Percentiles rank a stretch among this genome's conserved stretches.
phyloP scores from a whole-genome alignment of 2,329 filamentous ascomycete species.

The Pyrenochaeta sp. region DNA sequence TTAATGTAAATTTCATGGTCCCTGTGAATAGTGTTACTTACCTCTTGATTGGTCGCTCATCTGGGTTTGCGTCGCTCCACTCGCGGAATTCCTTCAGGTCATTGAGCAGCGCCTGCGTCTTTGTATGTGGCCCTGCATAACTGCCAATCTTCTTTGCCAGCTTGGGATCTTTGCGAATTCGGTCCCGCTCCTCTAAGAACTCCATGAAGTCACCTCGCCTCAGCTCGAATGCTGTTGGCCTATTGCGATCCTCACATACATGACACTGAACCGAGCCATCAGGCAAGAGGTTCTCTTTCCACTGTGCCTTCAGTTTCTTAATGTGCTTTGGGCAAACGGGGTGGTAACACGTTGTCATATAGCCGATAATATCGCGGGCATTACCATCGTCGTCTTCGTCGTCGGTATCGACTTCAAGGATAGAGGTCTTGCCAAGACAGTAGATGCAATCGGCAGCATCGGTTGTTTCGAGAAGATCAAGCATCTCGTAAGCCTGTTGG shows the following conservation, averaged over 20 bases:
- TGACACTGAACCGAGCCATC: constrained; percentile 69
- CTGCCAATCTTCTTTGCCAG: constrained; percentile 68
- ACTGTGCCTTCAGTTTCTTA: constrained; percentile 64
- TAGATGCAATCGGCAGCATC: constrained; percentile 76
- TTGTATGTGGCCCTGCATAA: constrained; percentile 89
- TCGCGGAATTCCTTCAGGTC: constrained; percentile 72
- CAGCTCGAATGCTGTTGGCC: constrained; percentile 73
- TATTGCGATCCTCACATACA: constrained; percentile 71
- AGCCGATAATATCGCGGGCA: constrained; percentile 68
- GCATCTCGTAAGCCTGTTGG: constrained; percentile 83
- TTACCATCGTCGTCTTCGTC: constrained; percentile 61
- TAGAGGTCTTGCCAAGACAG: constrained; percentile 66
- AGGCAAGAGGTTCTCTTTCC: constrained; percentile 52
- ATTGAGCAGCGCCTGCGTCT: constrained; percentile 83
- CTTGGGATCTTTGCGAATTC: constrained; percentile 61
- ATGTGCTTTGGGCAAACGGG: constrained; percentile 82
- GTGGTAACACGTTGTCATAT: constrained; percentile 88
- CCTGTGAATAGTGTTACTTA: constrained; percentile 16
- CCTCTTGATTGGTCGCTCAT: constrained; percentile 81
- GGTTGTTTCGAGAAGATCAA: constrained; percentile 83
- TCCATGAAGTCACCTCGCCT: constrained; percentile 64
- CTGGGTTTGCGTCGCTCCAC: constrained; percentile 67
- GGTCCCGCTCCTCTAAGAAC: constrained; percentile 65
- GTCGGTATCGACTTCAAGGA: constrained; percentile 49
- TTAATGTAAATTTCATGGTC: not conserved